phyloP scores from a whole-genome alignment of 306 rosid species.

The Rubus parviflorus region DNA sequence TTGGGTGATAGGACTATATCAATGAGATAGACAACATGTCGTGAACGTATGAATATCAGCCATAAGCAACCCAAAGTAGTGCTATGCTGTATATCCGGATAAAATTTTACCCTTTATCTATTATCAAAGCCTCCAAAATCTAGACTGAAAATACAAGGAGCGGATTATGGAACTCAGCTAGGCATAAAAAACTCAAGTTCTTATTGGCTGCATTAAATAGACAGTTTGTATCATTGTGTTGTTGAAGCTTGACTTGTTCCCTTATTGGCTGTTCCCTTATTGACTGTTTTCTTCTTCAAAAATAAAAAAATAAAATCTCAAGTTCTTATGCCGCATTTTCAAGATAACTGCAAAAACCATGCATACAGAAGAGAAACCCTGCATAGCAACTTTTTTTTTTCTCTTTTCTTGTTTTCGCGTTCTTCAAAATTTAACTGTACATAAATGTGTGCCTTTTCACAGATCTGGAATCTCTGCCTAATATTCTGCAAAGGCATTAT shows the following conservation, averaged over 20 bases:
- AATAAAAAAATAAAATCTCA: neutral
- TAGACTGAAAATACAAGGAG: neutral
- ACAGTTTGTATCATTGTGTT: neutral
- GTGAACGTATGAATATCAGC: neutral
- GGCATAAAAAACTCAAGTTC: neutral
- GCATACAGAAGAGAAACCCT: neutral
- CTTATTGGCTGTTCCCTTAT: neutral
- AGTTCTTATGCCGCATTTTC: neutral
- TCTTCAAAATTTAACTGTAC: neutral
- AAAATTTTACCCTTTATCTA: neutral
- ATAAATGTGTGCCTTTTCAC: conserved; percentile 22
- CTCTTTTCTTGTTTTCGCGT: neutral
- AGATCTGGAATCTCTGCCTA: conserved; percentile 88
- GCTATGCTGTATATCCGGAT: neutral
- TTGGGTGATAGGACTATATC: neutral
- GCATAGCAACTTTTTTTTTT: neutral
- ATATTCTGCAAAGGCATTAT: conserved; percentile 86
- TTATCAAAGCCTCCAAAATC: neutral
- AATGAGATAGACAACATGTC: neutral
- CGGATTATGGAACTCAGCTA: neutral
- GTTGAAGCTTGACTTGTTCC: neutral
- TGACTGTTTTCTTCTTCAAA: neutral
- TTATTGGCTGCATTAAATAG: neutral
- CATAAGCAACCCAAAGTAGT: neutral
- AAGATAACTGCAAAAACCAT: neutral